Percentiles rank a stretch among this genome's conserved stretches.
These are phyloP conservation scores for Sarocladium strictum DNA, from an alignment of 2,329 filamentous ascomycete species.

Conservation along the genomic window DNA sequence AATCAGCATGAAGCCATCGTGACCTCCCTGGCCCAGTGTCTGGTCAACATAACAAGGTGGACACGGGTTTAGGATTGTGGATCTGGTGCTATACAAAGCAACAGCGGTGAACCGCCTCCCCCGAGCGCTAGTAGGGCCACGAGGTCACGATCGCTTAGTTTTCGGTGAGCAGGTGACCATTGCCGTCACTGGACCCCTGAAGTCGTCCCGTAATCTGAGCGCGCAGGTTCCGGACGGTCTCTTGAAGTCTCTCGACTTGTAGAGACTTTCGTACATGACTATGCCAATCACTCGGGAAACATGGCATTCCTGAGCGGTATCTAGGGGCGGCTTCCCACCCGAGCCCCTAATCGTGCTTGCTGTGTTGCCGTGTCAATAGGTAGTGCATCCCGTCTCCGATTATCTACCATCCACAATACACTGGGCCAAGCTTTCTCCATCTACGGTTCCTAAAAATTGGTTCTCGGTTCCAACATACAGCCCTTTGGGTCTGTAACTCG, in stretches of 20 bases:
- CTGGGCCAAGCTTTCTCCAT: too few relatives aligned
- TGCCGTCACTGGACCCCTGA: neutral
- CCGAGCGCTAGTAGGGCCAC: slow-evolving; percentile 1
- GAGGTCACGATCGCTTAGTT: slow-evolving; percentile 6
- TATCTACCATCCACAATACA: too few relatives aligned
- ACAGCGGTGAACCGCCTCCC: neutral
- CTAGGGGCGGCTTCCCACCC: neutral
- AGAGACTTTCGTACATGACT: neutral
- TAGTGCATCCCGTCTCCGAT: neutral
- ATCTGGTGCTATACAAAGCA: neutral
- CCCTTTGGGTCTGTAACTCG: too few relatives aligned
- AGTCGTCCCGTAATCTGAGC: neutral
- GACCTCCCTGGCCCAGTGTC: slow-evolving; percentile 1
- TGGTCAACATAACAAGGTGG: neutral
- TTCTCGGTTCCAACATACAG: too few relatives aligned
- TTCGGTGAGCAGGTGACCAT: slow-evolving; percentile 5
- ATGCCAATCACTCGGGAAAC: neutral
- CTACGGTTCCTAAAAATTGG: too few relatives aligned
- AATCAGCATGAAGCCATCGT: slow-evolving; percentile 2
- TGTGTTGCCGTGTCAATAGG: neutral
- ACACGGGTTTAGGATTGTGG: slow-evolving; percentile 4
- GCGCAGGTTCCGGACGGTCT: neutral
- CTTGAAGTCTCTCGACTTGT: neutral
- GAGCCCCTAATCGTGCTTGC: neutral
- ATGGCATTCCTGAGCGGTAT: slow-evolving; percentile 5